Conservation (phyloP, 768 basidiomycete genomes). For the Mycena crocata region DNA sequence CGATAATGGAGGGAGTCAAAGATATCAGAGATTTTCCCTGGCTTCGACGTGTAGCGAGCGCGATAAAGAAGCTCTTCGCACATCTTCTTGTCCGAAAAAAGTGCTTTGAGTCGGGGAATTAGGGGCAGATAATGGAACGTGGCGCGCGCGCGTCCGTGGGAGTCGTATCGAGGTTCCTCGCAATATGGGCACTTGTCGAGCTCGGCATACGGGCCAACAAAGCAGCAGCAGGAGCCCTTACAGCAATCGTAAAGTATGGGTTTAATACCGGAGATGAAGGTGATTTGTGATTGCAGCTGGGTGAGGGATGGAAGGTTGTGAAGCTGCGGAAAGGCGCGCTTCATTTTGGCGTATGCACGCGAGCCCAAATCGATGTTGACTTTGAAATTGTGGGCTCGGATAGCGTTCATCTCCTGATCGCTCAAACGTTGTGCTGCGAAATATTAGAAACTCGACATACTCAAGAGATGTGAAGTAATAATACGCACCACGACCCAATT, state of each 20-base stretch:
- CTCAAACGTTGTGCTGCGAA: background rate
- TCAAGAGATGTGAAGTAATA: no score
- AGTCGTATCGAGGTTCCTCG: constrained; percentile 38
- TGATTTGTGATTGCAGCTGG: constrained; percentile 12
- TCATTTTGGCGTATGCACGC: constrained; percentile 15
- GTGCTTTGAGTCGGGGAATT: constrained; percentile 48
- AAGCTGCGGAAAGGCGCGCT: constrained; percentile 18
- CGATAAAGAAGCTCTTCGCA: constrained; percentile 45
- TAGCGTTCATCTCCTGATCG: background rate
- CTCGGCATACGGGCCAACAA: constrained; percentile 44
- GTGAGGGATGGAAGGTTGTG: constrained; percentile 7
- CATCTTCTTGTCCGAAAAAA: constrained; percentile 31
- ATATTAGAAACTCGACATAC: background rate
- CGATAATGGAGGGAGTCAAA: constrained; percentile 48
- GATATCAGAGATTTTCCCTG: constrained; percentile 41
- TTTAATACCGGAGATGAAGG: constrained; percentile 13
- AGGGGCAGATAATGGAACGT: constrained; percentile 53
- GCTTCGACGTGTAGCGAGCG: constrained; percentile 1
- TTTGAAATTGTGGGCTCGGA: constrained; percentile 22
- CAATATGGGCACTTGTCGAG: constrained; percentile 52
- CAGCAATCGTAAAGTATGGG: constrained; percentile 52
- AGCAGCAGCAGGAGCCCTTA: constrained; percentile 54
- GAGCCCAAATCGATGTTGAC: constrained; percentile 17
- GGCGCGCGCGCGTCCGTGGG: constrained; percentile 36
- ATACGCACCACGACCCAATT: background rate